Base-by-base conservation (phyloP, 2,329 filamentous ascomycete species). In the Exophiala aquamarina region DNA sequence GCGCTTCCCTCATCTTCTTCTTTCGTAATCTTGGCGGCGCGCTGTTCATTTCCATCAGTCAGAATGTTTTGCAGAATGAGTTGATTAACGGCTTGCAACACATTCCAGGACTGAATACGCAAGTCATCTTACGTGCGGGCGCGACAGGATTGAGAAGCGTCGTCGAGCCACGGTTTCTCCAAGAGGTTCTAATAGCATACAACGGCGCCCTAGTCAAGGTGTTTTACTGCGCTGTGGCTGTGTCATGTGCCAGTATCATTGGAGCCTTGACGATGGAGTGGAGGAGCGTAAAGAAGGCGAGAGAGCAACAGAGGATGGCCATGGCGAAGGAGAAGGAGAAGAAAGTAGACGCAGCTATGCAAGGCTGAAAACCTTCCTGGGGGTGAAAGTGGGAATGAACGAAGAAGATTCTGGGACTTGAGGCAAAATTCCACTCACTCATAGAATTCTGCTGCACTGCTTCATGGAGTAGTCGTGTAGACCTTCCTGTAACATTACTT, bases 251-350 rank as follows among this genome's bases (percentile, higher is more conserved):
- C 10, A 74, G 72, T 3, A 69, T 84, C 9, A 29, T 83, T 7
- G 82, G 79, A 1, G 72, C 75, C 0, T 58, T 72, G 0, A 66
- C 69, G 3, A 74, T 87, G 53, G 78, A 87, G 67, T 87, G 82
- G 82, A 77, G 72, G 62, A 82, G 71, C 53, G 82, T 87, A 59
- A 87, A 86, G 71, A 69, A 70, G 62, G 62, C 23, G 23, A 26
- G 23, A 65, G 39, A 56, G 56, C 35, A 20, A 19, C 15, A 14
- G 17, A 34, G 41, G 10, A 21, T 10, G n/a, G 14, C 36, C 17
- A 28, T 7, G 18, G 28, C 14, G 11, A 18, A 44, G 28, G 3
- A 4, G 26, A 18, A 35, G 3, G 18, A 15, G 41, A 34, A 15
- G n/a, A 9, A 35, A 11, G 41, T 10, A 6, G 41, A 26, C 23